Base-by-base conservation (phyloP, 192 early-diverging fungal species). In the Entomortierella parvispora region DNA sequence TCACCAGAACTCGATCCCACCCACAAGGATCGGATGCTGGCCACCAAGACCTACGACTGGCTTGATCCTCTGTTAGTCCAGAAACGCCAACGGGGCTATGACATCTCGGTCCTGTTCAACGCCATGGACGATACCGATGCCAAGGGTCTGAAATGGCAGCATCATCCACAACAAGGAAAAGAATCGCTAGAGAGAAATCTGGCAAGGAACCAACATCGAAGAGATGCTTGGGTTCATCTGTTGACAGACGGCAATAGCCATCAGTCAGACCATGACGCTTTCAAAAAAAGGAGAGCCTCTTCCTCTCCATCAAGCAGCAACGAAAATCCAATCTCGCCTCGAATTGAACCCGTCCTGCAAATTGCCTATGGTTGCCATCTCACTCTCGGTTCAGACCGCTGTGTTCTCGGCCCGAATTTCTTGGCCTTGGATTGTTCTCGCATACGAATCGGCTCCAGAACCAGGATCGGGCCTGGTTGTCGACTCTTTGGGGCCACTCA, bases 301-400 rank as follows among this genome's bases (percentile, higher is more conserved):
- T 40, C 5, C 37, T 12, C 37, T 40, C 37, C 37, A 5, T 12
- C 12, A 12, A 40, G 12, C 37, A 40, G 5, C 37, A 5, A 40
- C 37, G 12, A 40, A 5, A 40, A 40, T 40, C 5, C 12, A 5
- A 40, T 40, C 37, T 9, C 14, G 56, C 82, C 71, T 18, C 58
- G 58, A 1, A 87, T 93, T n/a, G 83, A 90, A 34, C 74, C 83
- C 7, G 92, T 87, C 3, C 82, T 91, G 28, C 81, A 80, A 25
- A 85, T 83, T 52, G 93, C 93, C 71, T 95, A 93, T 65, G 92
- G 87, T 0, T 66, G 53, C 32, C 93, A 95, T 77, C 91, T 87
- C 4, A 74, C 67, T 20, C 68, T 94, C 12, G 93, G 93, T 26
- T 70, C 86, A 22, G 58, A 80, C 26, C n/a, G n/a, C n/a, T 87